Conservation (phyloP, 2,329 filamentous ascomycete genomes). For the Aspergillus pseudotamarii region DNA sequence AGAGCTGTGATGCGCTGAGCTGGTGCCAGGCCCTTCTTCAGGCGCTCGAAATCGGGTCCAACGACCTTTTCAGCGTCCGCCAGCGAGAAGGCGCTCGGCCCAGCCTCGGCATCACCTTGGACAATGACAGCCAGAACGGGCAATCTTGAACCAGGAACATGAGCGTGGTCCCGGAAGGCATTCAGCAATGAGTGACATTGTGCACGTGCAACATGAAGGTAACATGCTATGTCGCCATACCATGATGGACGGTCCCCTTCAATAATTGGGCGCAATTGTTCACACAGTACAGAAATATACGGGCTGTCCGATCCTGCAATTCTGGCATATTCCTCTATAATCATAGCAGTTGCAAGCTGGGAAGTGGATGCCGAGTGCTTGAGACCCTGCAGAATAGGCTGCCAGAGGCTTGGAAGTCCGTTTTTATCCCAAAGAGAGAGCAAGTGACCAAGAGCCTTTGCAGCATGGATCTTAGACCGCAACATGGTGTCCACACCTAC, state of each 20-base stretch:
- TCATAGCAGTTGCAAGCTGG: slow-evolving; percentile 78
- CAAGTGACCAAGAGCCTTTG: slow-evolving; percentile 81
- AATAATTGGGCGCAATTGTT: slow-evolving; percentile 71
- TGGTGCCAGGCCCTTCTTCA: slow-evolving; percentile 87
- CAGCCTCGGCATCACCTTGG: slow-evolving; percentile 88
- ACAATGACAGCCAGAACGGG: slow-evolving; percentile 86
- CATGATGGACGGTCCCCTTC: slow-evolving; percentile 78
- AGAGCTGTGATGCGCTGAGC: slow-evolving; percentile 83
- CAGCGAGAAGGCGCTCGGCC: slow-evolving; percentile 89
- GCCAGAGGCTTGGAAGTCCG: slow-evolving; percentile 54
- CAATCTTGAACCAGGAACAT: slow-evolving; percentile 73
- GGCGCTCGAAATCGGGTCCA: slow-evolving; percentile 78
- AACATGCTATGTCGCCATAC: slow-evolving; percentile 89
- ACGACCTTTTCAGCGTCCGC: slow-evolving; percentile 85
- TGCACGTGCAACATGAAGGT: slow-evolving; percentile 83
- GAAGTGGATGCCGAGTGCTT: slow-evolving; percentile 78
- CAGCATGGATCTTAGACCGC: slow-evolving; percentile 83
- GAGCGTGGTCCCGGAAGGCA: slow-evolving; percentile 87
- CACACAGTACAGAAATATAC: slow-evolving; percentile 47
- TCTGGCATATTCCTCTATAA: slow-evolving; percentile 86
- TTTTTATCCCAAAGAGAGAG: slow-evolving; percentile 74
- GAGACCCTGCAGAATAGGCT: slow-evolving; percentile 71
- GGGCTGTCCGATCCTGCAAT: slow-evolving; percentile 39
- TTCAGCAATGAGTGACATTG: slow-evolving; percentile 90
- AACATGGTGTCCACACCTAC: slow-evolving; percentile 88